Conservation (phyloP, 345 rosid genomes). For the Salix exigua region DNA sequence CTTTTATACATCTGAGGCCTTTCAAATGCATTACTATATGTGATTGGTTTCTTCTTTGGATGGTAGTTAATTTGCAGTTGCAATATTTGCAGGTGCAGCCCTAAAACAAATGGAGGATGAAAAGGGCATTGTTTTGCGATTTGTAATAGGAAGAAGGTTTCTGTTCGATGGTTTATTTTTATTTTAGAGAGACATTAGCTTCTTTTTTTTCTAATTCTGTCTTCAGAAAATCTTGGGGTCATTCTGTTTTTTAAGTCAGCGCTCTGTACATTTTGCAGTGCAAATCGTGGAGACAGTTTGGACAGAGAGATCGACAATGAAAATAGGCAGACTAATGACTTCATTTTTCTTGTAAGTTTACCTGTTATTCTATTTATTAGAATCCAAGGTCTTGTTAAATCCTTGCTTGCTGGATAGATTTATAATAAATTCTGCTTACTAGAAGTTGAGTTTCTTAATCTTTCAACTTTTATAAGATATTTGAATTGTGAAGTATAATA, state of each 20-base stretch:
- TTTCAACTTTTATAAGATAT: background rate
- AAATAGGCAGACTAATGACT: slow-evolving; percentile 44
- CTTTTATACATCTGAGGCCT: background rate
- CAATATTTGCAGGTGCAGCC: slow-evolving; percentile 46
- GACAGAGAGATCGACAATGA: slow-evolving; percentile 42
- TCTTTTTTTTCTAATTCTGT: slow-evolving; percentile 3
- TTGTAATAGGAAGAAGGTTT: slow-evolving; percentile 94
- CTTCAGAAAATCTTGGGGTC: background rate
- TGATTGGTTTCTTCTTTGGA: background rate
- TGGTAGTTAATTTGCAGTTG: slow-evolving; percentile 15
- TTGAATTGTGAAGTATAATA: background rate
- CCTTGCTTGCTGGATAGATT: background rate
- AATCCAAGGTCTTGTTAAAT: background rate
- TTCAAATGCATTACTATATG: background rate
- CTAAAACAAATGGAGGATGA: slow-evolving; percentile 56
- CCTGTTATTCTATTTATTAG: slow-evolving; percentile 9
- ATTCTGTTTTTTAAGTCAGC: background rate
- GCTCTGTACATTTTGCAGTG: slow-evolving; percentile 41
- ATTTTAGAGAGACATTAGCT: slow-evolving; percentile 6
- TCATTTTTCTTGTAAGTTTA: slow-evolving; percentile 46
- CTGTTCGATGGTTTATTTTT: background rate
- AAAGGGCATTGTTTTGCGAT: slow-evolving; percentile 69
- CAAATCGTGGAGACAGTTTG: slow-evolving; percentile 40
- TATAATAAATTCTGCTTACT: background rate
- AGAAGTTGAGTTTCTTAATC: background rate